Base-by-base conservation (phyloP, 2,329 filamentous ascomycete species). In the Fusarium sp. region DNA sequence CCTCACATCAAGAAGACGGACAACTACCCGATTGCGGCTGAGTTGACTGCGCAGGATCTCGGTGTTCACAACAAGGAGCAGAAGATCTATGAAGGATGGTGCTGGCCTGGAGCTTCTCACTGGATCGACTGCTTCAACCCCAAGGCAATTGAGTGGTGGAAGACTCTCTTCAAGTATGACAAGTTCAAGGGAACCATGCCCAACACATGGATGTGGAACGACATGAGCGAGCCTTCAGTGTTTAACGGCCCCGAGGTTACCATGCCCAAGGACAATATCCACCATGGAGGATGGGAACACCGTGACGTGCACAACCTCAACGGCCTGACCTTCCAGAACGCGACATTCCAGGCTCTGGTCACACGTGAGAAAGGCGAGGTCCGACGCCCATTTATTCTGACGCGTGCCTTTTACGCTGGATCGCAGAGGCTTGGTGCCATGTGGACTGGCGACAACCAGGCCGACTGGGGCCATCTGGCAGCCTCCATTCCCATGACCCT, bases 381-480 rank as follows among this genome's bases (percentile, higher is more conserved):
- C 31, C 92, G 93, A 37, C 93, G 97, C 6, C 97, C 97, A 0
- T 99, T 99, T 81, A 91, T 98, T 13, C 89, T 99, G 61, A 99
- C 97, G 1, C 93, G 97, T 35, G 93, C 95, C 1, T 99, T 97
- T 86, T 99, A 92, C 81, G 91, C 96, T 14, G 97, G 97, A 39
- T 95, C 94, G 65, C 97, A 99, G 84, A 92, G 96, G 66, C 86
- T 94, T 48, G 94, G 95, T 73, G 96, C 97, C 68, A 98, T 98
- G 95, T 99, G 97, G 97, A 99, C 97, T 22, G 97, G 97, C 70
- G 97, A 99, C 81, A 99, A 99, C 85, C 94, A 97, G 82, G 97
- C 97, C 13, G 92, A 90, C 27, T 99, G 97, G 97, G 91, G 92
- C 20, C 95, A 98, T 80, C 89, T 99, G 18, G 94, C 92, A n/a